Base-by-base conservation (phyloP, 352 stramenopile species). In the Plasmopara muralis region DNA sequence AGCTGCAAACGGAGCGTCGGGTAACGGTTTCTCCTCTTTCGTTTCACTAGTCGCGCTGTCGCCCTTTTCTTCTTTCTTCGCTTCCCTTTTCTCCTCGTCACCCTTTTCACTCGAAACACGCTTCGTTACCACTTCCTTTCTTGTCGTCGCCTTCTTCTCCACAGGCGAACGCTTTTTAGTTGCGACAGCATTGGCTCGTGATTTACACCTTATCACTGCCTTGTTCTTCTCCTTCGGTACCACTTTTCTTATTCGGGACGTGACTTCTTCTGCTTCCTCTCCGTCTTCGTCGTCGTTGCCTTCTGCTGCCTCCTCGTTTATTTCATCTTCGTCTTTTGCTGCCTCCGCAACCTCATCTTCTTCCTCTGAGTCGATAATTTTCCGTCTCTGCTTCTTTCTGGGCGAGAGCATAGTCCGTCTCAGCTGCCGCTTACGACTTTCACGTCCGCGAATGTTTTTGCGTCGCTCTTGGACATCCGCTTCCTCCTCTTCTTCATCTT, bases 401-500 rank as follows among this genome's bases (percentile, higher is more conserved):
- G 55, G 60, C 33, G 60, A 53, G 13, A 50, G 57, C 18, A 62
- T 66, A 4, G 63, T 49, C 1, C 56, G 56, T 54, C 56, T 53
- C 20, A 63, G 40, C 50, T 67, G 50, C 14, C 54, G 51, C 39
- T 63, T 70, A 14, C 50, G 45, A 14, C 30, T 29, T 53, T 34
- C 38, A 38, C 54, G 44, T 15, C 41, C 53, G 25, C 67, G 55
- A 1, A 10, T 35, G 6, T 49, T 45, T 43, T 50, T 56, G 18
- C 42, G 47, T 57, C 60, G 45, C 42, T 73, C 61, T 9, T 54
- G 47, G 5, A 55, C 50, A 6, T 72, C 70, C 0, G 68, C 64
- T 15, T 79, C 62, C 8, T 72, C 65, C 9, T 75, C 57, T 0
- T 80, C 72, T 0, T 80, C 75, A 0, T 77, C 62, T 8, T 81